Evolutionary conservation across 768 basidiomycete genomes (phyloP).

Genomic region (Mycena chlorophos): DNA sequence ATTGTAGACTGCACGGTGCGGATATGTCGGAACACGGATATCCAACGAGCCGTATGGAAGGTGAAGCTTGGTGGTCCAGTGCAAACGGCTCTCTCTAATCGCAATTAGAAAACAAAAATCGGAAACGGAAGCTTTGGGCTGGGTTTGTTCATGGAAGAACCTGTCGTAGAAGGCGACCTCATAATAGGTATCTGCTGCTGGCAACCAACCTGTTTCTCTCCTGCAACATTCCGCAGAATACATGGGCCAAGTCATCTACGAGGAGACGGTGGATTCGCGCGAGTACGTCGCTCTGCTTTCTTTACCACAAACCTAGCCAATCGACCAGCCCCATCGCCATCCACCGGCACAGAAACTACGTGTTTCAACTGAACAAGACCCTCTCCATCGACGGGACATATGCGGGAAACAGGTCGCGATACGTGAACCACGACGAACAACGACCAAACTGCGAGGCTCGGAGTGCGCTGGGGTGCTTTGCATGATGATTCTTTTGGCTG

Average conservation of each 20-base stretch:
- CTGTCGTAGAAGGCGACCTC: conserved; percentile 44
- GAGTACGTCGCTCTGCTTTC: conserved; percentile 38
- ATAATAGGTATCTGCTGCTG: conserved; percentile 42
- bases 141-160: conserved; percentile 54
- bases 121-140: conserved; percentile 49
- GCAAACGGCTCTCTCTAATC: background rate
- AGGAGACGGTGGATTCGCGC: conserved; percentile 49
- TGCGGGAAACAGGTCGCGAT: conserved; percentile 64
- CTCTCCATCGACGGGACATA: conserved; percentile 55
- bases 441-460: conserved; percentile 46
- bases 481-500: background rate
- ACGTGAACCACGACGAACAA: conserved; percentile 58
- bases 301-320: background rate
- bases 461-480: conserved; percentile 37
- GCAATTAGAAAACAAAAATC: conserved; percentile 41
- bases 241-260: conserved; percentile 58
- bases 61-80: conserved; percentile 26
- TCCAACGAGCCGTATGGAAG: conserved; percentile 49
- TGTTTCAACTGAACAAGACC: conserved; percentile 52
- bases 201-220: background rate
- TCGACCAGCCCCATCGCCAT: conserved; percentile 39
- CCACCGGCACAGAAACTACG: conserved; percentile 59
- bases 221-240: conserved; percentile 50
- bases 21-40: conserved; percentile 48
- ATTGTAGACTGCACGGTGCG: background rate